Evolutionary conservation across 2,329 filamentous ascomycete genomes (phyloP).

Genomic region (Paecilomyces fulvus): DNA sequence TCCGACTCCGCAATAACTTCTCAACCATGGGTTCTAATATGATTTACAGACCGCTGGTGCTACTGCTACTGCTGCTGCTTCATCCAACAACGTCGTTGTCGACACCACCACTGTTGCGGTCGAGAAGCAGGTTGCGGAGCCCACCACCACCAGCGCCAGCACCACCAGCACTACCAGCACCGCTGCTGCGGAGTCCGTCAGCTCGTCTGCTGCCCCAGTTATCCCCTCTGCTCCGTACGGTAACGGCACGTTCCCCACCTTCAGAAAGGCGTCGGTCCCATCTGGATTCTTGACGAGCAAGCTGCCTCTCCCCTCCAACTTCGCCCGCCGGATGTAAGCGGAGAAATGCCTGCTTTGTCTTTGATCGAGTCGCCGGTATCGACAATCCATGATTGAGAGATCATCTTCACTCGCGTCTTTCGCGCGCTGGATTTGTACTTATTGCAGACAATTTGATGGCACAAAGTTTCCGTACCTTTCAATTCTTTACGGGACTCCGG

Average conservation of each 20-base stretch:
- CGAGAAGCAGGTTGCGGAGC: background rate
- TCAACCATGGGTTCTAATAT: background rate
- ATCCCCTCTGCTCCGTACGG: background rate
- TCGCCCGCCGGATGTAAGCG: conserved; percentile 15
- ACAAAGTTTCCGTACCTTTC: conserved; percentile 8
- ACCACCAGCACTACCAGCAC: background rate
- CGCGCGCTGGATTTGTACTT: conserved; percentile 19
- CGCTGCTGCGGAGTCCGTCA: background rate
- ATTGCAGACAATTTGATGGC: conserved; percentile 10
- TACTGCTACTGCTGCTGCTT: background rate
- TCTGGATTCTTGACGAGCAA: conserved; percentile 25
- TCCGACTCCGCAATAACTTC: background rate
- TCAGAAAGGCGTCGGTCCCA: conserved; percentile 8
- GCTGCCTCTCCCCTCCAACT: conserved; percentile 13
- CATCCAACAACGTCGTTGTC: background rate
- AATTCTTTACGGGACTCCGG: conserved; percentile 2
- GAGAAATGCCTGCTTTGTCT: background rate
- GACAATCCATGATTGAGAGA: conserved; percentile 9
- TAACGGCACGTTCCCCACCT: conserved; percentile 7
- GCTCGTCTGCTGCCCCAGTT: background rate
- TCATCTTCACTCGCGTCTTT: conserved; percentile 9
- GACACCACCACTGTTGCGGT: background rate
- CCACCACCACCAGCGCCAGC: background rate
- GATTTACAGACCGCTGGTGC: background rate
- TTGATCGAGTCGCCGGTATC: conserved; percentile 1